Base-by-base conservation (phyloP, 2,329 filamentous ascomycete genomes). In the Talaromyces amestolkiae region DNA sequence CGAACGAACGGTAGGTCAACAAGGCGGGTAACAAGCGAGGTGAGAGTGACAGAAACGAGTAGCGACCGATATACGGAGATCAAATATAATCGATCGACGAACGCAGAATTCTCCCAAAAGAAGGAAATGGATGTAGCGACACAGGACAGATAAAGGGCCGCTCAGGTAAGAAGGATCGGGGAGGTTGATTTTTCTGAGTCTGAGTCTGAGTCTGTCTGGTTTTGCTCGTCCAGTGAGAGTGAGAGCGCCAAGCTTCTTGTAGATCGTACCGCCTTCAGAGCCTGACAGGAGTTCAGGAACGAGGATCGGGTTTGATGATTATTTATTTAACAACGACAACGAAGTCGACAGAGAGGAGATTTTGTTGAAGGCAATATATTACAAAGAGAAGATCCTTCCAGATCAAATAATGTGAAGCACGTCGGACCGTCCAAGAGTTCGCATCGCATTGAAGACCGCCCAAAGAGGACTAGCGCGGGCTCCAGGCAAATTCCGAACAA, bases 401-500 rank as follows among this genome's bases (percentile, higher is more conserved):
- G 31, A 5, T 24, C 53, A 37, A 56, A 56, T 56, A 56, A 56
- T 24, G 9, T 56, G 53, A 56, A 56, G 53, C n/a, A 35, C 22
- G 54, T 61, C 58, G 65, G 69, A 45, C 56, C 43, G 56, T 37
- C 37, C 22, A 22, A 43, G 11, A n/a, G 49, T 19, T 58, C 56
- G 35, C 22, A 33, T 45, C 56, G 19, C 56, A 59, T 59, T 3
- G 37, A 43, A 59, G 19, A 27, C 37, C 1, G 51, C 64, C 64
- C 10, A 58, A 59, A 58, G 35, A 24, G 59, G 64, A 35, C 58
- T 61, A 62, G 64, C 64, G 58, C 37, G 37, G 24, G 27, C 7
- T 27, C 53, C 64, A 58, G 47, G 41, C 58, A 53, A 47, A 43
- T 66, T 66, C 64, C 64, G 59, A 43, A 31, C 43, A 33, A 58